These are phyloP conservation scores for Desmodesmus armatus DNA, from an alignment of 139 green algal genomes.

Conservation along the genomic window DNA sequence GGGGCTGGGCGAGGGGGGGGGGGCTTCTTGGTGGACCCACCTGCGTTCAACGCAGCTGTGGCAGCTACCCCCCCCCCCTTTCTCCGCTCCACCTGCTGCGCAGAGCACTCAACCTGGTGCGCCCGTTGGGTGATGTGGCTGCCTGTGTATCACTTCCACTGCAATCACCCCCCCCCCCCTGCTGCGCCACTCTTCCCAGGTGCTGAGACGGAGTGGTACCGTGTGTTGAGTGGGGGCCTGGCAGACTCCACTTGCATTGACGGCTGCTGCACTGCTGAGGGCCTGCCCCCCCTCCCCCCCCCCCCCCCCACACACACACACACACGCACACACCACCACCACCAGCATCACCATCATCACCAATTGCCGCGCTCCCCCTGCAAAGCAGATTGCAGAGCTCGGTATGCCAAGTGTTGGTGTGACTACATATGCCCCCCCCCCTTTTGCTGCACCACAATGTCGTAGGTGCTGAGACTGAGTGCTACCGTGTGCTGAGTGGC, in stretches of 20 bases:
- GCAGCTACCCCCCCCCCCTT: too few species aligned
- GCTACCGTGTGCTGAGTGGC: neutral
- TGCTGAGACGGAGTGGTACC: slow-evolving; percentile 1
- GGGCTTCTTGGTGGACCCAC: too few species aligned
- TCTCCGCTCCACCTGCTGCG: too few species aligned
- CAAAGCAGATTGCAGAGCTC: neutral
- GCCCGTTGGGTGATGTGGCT: too few species aligned
- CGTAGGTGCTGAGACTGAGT: slow-evolving; percentile 9
- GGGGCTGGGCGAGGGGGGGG: too few species aligned
- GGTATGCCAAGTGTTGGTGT: neutral
- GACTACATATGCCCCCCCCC: neutral
- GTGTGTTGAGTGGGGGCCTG: neutral
- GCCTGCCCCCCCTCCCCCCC: neutral
- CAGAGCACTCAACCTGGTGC: too few species aligned
- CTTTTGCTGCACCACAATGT: neutral
- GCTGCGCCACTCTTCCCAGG: neutral
- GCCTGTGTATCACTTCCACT: too few species aligned
- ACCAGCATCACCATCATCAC: neutral
- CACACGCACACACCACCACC: too few species aligned
- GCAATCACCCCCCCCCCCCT: neutral
- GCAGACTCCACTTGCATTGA: slow-evolving; percentile 5
- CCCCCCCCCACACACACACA: too few species aligned
- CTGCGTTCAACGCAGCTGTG: too few species aligned
- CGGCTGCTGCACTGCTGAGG: slow-evolving; percentile 12
- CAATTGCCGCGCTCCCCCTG: neutral